Evolutionary conservation across 2,329 filamentous ascomycete species (phyloP).

Genomic region (Trichophyton simii): DNA sequence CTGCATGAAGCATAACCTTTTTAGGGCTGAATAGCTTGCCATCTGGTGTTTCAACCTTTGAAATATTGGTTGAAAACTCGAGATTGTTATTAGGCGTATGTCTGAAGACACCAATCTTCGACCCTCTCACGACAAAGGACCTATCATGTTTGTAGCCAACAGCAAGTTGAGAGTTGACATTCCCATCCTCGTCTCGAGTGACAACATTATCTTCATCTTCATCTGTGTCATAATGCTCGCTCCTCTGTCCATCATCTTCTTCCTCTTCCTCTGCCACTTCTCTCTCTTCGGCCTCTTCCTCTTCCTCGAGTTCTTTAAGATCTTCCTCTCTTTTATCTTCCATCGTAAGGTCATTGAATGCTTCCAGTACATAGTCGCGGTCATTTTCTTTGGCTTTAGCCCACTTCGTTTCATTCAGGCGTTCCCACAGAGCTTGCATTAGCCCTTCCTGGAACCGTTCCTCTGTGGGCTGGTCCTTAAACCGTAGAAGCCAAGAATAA

Average conservation of each 20-base stretch:
- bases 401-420: constrained; percentile 90
- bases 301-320: constrained; percentile 42
- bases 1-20: constrained; percentile 91
- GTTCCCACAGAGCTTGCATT: constrained; percentile 94
- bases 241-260: constrained; percentile 52
- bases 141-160: constrained; percentile 96
- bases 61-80: constrained; percentile 94
- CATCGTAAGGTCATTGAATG: constrained; percentile 89
- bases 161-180: constrained; percentile 84
- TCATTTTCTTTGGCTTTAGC: constrained; percentile 83
- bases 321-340: constrained; percentile 56
- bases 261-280: constrained; percentile 51
- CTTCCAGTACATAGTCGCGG: constrained; percentile 84
- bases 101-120: constrained; percentile 98
- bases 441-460: constrained; percentile 86
- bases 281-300: constrained; percentile 44
- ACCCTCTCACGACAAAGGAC: constrained; percentile 91
- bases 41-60: constrained; percentile 77
- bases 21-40: constrained; percentile 85
- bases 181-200: constrained; percentile 57
- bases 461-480: constrained; percentile 67
- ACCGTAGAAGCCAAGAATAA: constrained; percentile 89
- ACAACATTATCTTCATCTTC: constrained; percentile 70
- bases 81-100: constrained; percentile 85
- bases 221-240: constrained; percentile 61